Evolutionary conservation across 2,329 filamentous ascomycete genomes (phyloP), one percentile per base, ranked within the genome.

Genomic region (Botrytis aclada): DNA sequence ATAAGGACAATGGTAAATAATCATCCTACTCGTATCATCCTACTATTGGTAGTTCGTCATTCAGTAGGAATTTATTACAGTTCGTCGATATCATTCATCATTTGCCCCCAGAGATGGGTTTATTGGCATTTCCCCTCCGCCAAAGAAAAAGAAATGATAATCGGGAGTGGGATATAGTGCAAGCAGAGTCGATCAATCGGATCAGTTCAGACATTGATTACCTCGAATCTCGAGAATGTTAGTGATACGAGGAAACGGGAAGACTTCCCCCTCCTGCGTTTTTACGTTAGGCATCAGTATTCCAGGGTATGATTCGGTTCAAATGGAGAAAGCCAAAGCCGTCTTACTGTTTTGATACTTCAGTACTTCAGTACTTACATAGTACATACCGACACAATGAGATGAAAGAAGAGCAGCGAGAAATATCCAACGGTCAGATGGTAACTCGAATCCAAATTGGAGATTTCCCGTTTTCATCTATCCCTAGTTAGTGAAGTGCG

Each of bases 21-120:
- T 67, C 64, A 67, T 67, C 64, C 64, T 56, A 4, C 64, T 67
- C 45, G 64, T 67, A 54, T 54, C 47, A 67, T 54, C 47, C 45
- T 67, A 16, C 45, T 39, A 54, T 39, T 41, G 9, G 29, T 67
- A 39, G 45, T 32, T 29, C 9, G 47, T 39, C 32, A n/a, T 18
- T n/a, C 22, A 39, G 12, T 29, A 8, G 39, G 34, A 32, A 22
- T 41, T 41, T 39, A n/a, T 56, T 41, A 39, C 18, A 16, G 25
- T 66, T 54, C 32, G n/a, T 66, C 45, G 1, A 66, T 39, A 12
- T 32, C 41, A 37, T 25, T 32, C 41, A 37, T 25, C 63, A 25
- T 65, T 54, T 45, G 12, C 32, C 1, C 12, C 14, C 20, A 7
- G 4, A 20, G 39, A 29, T 25, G 43, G 20, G 29, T n/a, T n/a